Evolutionary conservation across 2,329 filamentous ascomycete species (phyloP), one percentile per base, ranked within the genome.

Genomic region (Hysterium pulicare): DNA sequence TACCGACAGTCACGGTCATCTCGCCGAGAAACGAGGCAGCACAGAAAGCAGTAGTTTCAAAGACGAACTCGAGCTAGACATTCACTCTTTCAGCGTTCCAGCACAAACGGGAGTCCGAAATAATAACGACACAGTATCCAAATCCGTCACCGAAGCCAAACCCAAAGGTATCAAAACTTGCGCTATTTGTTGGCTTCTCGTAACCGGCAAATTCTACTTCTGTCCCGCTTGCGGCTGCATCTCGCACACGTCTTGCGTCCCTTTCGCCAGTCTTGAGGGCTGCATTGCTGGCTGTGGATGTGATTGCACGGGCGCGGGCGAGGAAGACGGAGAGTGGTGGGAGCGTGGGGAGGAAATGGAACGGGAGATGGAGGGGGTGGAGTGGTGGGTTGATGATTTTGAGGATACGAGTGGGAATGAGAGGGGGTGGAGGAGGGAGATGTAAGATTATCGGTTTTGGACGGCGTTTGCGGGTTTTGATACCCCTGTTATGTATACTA

Each of bases 101-200:
- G 33, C 35, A 23, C 13, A 36, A 16, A 33, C 30, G 30, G 24
- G 35, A 15, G 31, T 45, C 31, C 36, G 31, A 17, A 28, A 19
- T 21, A 33, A 32, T 19, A 34, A 36, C 6, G 31, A 28, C n/a
- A 23, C 34, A 22, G 5, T 17, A 13, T 15, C 6, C 3, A 34
- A 33, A 13, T 28, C 42, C 7, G 10, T 28, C 17, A 33, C 3
- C 10, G 21, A 38, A 19, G 32, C 23, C 21, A 33, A 38, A 21
- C 11, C 5, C 19, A 13, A 41, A 19, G 19, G 15, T 5, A 32
- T 36, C 0, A 63, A 63, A 40, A 59, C 55, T 35, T 68, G 65
- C 48, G 59, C 57, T 28, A 62, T 67, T 28, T 68, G 65, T 45
- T 68, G 64, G 65, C 59, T 68, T 31, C 56, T 58, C 7, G 58